Percentiles rank a stretch among this genome's conserved stretches.
Evolutionary conservation across 352 stramenopile species (phyloP).

Genomic region (Phytopythium delawarense): DNA sequence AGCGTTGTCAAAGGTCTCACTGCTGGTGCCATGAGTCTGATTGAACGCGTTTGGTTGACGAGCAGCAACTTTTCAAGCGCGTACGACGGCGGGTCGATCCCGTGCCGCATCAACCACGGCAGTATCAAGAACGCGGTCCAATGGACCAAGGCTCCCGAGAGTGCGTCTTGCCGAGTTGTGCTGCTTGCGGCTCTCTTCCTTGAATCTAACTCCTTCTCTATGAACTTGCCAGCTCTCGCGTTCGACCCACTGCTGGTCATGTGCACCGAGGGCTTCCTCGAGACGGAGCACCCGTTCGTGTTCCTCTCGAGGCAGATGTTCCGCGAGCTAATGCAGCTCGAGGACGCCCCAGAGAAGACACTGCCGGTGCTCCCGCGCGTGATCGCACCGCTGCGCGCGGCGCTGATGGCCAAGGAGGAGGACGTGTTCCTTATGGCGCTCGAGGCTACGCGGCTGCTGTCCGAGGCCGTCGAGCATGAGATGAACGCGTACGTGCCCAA

Average conservation of each 20-base stretch:
- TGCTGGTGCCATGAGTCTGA: neutral
- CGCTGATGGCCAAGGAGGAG: constrained; percentile 66
- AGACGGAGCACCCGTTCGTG: constrained; percentile 75
- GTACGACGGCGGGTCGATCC: constrained; percentile 65
- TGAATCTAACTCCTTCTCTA: neutral
- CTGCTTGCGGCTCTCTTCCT: neutral
- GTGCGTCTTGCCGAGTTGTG: constrained; percentile 15
- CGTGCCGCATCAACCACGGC: constrained; percentile 77
- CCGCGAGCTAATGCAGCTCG: constrained; percentile 57
- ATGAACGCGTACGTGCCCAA: constrained; percentile 77
- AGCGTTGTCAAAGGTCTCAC: neutral
- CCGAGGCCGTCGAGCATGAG: constrained; percentile 55
- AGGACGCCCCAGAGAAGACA: constrained; percentile 61
- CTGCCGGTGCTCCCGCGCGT: constrained; percentile 51
- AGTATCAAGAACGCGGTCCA: constrained; percentile 71
- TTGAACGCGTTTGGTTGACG: neutral
- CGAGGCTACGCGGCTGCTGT: constrained; percentile 60
- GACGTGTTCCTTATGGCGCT: constrained; percentile 70
- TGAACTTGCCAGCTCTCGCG: constrained; percentile 27
- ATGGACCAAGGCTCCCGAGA: constrained; percentile 63
- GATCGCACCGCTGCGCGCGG: constrained; percentile 50
- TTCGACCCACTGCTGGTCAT: constrained; percentile 71
- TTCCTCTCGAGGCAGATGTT: constrained; percentile 74
- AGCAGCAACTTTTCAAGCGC: constrained; percentile 62
- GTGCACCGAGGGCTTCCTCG: constrained; percentile 65